Evolutionary conservation across 2,329 filamentous ascomycete genomes (phyloP), one percentile per base, ranked within the genome.

Genomic region (Ceratocystis alfenasii): DNA sequence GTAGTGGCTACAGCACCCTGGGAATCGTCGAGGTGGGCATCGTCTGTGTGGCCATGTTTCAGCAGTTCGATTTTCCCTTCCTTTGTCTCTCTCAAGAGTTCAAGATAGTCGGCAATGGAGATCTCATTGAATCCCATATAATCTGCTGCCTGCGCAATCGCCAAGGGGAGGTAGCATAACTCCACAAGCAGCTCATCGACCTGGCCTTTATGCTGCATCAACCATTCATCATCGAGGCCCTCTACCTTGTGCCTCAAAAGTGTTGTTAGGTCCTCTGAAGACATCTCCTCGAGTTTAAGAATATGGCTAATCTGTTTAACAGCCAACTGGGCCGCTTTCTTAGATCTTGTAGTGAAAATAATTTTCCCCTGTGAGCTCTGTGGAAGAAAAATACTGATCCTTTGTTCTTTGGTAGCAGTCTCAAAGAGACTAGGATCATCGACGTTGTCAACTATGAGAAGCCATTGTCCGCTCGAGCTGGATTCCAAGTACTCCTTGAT

Each of bases 301-400:
- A 22, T 20, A 53, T 1, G n/a, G 8, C 5, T 10, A n/a, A 0
- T 1, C 5, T 1, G 12, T 17, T 53, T 12, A 3, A 10, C n/a
- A 12, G 48, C n/a, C 2, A 53, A 15, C 1, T 2, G 6, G 3
- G 6, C 48, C 7, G 0, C 59, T 15, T 67, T 5, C 3, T n/a
- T 10, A 41, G 44, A 61, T 22, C 63, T 63, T 3, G 61, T 68
- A 15, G 44, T 68, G 36, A 67, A 33, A 1, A 68, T 33, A 12
- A 65, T 59, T 6, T 8, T 53, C 30, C 67, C 65, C 1, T 67
- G 62, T 3, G 50, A 2, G 20, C 62, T 69, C 0, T 53, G 60
- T 0, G 74, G 76, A 4, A 78, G 68, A 68, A 72, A 72, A 3
- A 73, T 64, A 0, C 7, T 17, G 8, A 65, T 48, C 5, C 53